A percentile compares a stretch with the other conserved stretches of the same genome.
Conservation (phyloP, 2,329 filamentous ascomycete species). For the Botrytis tulipae region DNA sequence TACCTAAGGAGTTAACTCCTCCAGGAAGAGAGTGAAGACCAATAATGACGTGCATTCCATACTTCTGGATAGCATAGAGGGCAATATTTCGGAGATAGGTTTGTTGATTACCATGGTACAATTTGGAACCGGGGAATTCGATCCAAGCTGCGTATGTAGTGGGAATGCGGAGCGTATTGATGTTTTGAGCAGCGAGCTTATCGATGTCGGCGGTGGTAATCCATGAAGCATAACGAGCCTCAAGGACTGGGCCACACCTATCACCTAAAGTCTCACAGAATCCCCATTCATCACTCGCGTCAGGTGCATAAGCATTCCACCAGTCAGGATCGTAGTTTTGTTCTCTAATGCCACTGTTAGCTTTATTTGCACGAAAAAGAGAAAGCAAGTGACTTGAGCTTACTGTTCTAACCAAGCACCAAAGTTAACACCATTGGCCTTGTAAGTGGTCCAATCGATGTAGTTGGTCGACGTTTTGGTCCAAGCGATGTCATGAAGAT, state of each 20-base stretch:
- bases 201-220: conserved; percentile 36
- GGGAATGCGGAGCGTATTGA: no score
- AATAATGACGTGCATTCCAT: no score
- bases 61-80: no score
- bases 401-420: conserved; percentile 9
- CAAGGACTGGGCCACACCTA: conserved; percentile 36
- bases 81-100: no score
- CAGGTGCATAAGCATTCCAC: background rate
- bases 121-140: no score
- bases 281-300: conserved; percentile 39
- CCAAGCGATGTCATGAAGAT: background rate
- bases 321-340: background rate
- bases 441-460: background rate
- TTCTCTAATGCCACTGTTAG: background rate
- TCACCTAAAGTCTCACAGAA: conserved; percentile 38
- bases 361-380: background rate
- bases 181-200: no score
- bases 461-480: background rate
- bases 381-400: background rate
- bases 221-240: conserved; percentile 37
- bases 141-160: no score
- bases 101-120: no score
- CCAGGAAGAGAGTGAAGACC: no score
- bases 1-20: no score
- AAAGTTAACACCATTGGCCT: conserved; percentile 3